Conservation (phyloP, 495 filamentous ascomycete genomes). For the Penicillium argentinense region DNA sequence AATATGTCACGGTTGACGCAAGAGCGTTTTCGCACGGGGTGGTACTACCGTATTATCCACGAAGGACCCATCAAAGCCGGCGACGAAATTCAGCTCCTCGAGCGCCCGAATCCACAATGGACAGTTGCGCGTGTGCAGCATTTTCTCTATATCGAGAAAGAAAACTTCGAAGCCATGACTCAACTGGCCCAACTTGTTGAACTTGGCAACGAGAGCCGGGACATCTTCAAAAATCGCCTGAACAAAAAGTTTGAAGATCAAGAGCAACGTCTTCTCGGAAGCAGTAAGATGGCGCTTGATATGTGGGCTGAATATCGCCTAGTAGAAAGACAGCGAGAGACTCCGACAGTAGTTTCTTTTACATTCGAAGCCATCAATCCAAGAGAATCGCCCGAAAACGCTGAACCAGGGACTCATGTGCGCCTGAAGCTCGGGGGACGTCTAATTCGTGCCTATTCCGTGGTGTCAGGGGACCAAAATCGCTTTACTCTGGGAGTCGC, state of each 20-base stretch:
- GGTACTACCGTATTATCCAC: conserved; percentile 10
- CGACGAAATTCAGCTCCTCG: conserved; percentile 1
- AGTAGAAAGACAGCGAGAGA: too few relatives aligned
- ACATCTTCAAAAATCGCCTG: conserved; percentile 7
- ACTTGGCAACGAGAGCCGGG: conserved; percentile 2
- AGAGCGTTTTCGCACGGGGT: conserved; percentile 6
- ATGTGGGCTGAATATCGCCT: too few relatives aligned
- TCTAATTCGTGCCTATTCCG: conserved; percentile 10
- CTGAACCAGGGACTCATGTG: conserved; percentile 2
- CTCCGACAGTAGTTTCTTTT: too few relatives aligned
- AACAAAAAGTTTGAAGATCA: too few relatives aligned
- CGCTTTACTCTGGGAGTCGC: conserved; percentile 10
- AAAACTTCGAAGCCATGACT: conserved; percentile 4
- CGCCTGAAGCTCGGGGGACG: conserved; percentile 3
- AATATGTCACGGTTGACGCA: conserved; percentile 2
- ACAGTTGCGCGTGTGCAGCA: conserved; percentile 7
- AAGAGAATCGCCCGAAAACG: too few relatives aligned
- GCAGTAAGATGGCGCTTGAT: too few relatives aligned
- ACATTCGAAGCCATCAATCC: too few relatives aligned
- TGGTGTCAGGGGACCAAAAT: conserved; percentile 9
- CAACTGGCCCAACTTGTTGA: background rate
- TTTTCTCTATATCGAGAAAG: conserved; percentile 8
- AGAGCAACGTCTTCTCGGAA: too few relatives aligned
- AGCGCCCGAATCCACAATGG: conserved; percentile 5
- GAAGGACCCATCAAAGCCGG: background rate